Percentiles rank a stretch among this genome's conserved stretches.
These are phyloP conservation scores for Pythium aquatile DNA, from an alignment of 352 stramenopile species.

Conservation along the genomic window DNA sequence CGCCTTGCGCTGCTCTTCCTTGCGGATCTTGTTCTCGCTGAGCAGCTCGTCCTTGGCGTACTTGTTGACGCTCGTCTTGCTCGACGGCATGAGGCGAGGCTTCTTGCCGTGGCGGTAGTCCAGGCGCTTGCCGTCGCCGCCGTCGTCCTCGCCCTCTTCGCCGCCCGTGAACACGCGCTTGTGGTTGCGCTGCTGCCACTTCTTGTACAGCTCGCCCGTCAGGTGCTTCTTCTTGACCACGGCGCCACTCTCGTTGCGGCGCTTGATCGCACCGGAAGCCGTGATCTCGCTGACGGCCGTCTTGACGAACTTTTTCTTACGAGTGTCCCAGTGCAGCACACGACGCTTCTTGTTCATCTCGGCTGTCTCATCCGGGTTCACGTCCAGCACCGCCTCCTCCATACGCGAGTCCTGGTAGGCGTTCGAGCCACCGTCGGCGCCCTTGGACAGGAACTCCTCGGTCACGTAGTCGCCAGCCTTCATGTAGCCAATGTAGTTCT, in stretches of 20 bases:
- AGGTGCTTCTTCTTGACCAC: constrained; percentile 83
- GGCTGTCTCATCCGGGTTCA: constrained; percentile 97
- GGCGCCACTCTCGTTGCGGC: constrained; percentile 84
- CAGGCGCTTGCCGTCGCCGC: constrained; percentile 39
- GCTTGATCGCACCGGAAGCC: constrained; percentile 74
- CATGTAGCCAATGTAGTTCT: constrained; percentile 87
- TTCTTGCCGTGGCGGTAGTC: constrained; percentile 84
- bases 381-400: constrained; percentile 96
- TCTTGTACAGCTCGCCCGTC: constrained; percentile 92
- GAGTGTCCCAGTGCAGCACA: constrained; percentile 98
- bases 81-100: constrained; percentile 39
- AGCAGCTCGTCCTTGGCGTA: constrained; percentile 78
- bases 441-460: constrained; percentile 72
- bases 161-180: constrained; percentile 76
- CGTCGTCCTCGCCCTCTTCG: constrained; percentile 64
- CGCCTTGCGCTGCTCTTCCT: constrained; percentile 84
- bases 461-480: constrained; percentile 77
- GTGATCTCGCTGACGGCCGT: constrained; percentile 90
- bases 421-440: constrained; percentile 73
- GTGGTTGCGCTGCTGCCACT: constrained; percentile 92
- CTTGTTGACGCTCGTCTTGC: constrained; percentile 63
- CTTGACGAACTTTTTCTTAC: constrained; percentile 97
- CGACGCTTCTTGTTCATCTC: constrained; percentile 97
- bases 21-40: constrained; percentile 77
- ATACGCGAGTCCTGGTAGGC: constrained; percentile 83